Conservation (phyloP, 495 filamentous ascomycete species). For the Neurospora africana region DNA sequence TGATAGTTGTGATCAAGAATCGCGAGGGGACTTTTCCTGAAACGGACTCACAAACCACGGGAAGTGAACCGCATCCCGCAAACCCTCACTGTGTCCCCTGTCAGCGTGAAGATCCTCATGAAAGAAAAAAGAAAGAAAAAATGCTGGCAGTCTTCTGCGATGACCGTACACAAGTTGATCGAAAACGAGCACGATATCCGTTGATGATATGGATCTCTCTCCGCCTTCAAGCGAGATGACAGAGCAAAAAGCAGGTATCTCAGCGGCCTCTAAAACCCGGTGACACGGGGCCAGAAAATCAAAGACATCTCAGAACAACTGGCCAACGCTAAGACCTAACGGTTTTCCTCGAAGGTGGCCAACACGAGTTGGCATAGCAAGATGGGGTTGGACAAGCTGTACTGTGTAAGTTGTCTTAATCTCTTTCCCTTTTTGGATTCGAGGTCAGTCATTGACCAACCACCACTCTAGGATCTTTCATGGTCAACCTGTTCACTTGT, state of each 20-base stretch:
- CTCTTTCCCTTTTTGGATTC: not conserved
- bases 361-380: not conserved
- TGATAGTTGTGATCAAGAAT: not conserved
- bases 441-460: not conserved
- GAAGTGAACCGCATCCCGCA: not conserved
- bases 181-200: not conserved
- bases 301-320: not conserved
- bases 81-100: not conserved
- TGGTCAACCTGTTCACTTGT: not conserved
- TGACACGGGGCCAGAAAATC: not conserved
- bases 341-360: not conserved
- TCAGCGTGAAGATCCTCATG: not conserved
- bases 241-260: not conserved
- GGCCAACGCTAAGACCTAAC: not conserved
- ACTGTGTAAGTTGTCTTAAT: not conserved
- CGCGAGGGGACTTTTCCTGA: not conserved
- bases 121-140: not conserved
- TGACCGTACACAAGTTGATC: not conserved
- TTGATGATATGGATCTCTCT: not conserved
- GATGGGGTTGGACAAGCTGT: not conserved
- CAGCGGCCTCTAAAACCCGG: not conserved
- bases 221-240: not conserved
- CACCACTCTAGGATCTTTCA: not conserved
- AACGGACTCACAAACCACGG: not conserved
- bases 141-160: not conserved